phyloP scores from a whole-genome alignment of 1,284 basidiomycete species.

The Rhodotorula sp. region DNA sequence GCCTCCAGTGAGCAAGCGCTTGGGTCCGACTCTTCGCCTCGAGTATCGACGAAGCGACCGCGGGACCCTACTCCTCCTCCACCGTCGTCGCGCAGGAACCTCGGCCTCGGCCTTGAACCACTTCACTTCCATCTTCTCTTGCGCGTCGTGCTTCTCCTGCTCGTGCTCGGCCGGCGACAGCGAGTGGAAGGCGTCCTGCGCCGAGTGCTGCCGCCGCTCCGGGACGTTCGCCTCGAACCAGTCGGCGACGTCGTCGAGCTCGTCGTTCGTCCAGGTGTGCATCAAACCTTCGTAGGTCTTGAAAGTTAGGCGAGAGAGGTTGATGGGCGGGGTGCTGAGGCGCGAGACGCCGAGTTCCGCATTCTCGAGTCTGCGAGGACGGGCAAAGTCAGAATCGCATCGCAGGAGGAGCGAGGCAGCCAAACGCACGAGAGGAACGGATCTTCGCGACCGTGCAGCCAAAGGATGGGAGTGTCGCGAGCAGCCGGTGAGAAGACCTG shows the following conservation, averaged over 20 bases:
- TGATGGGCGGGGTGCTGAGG: conserved; percentile 3
- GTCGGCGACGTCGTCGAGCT: conserved; percentile 17
- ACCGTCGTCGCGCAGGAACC: not conserved
- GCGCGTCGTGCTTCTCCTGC: not conserved
- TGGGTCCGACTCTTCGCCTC: no score
- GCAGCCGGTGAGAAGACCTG: conserved; percentile 8
- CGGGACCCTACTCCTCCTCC: no score
- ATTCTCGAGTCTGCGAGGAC: not conserved
- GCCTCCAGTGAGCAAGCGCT: no score
- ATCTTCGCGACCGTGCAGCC: conserved; percentile 30
- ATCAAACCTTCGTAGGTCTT: conserved; percentile 14
- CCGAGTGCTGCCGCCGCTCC: not conserved
- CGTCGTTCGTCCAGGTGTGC: conserved; percentile 24
- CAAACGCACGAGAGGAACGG: conserved; percentile 19
- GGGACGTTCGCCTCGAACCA: conserved; percentile 9
- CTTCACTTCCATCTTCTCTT: not conserved
- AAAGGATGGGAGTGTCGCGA: conserved; percentile 25
- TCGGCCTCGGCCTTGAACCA: not conserved
- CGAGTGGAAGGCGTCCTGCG: not conserved
- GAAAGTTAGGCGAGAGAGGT: conserved; percentile 4
- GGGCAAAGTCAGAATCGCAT: not conserved
- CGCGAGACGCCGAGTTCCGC: conserved; percentile 1
- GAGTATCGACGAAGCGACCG: no score
- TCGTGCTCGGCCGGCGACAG: not conserved
- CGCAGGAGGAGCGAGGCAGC: not conserved